Conservation (phyloP, 2,329 filamentous ascomycete genomes). For the Cucurbitaria berberidis region DNA sequence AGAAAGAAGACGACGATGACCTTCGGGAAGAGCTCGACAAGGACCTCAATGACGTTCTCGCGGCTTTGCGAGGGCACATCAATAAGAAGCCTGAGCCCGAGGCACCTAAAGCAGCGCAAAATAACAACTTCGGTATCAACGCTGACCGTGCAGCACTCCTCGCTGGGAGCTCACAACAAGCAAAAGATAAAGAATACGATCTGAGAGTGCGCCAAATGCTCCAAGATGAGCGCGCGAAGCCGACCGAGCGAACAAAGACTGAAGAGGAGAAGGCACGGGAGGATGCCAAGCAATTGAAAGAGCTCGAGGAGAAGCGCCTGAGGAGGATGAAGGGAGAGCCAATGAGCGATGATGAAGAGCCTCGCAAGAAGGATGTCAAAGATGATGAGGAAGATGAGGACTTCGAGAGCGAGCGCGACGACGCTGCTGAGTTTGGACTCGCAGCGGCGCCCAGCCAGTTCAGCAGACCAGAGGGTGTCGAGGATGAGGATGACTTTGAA, state of each 20-base stretch:
- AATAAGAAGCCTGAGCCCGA: constrained; percentile 54
- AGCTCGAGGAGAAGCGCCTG: constrained; percentile 81
- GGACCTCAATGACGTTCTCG: constrained; percentile 77
- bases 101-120: constrained; percentile 48
- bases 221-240: constrained; percentile 82
- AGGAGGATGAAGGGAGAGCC: constrained; percentile 86
- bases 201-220: constrained; percentile 80
- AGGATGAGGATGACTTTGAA: constrained; percentile 93
- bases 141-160: constrained; percentile 68
- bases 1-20: constrained; percentile 92
- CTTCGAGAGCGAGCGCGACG: constrained; percentile 51
- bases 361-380: constrained; percentile 50
- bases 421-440: constrained; percentile 68
- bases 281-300: constrained; percentile 75
- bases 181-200: constrained; percentile 88
- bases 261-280: constrained; percentile 61
- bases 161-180: constrained; percentile 65
- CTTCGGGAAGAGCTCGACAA: constrained; percentile 83
- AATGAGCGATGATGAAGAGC: constrained; percentile 71
- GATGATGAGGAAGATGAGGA: constrained; percentile 48
- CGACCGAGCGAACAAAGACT: constrained; percentile 84
- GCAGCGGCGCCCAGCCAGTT: constrained; percentile 60
- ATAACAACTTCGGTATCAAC: constrained; percentile 56
- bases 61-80: constrained; percentile 68
- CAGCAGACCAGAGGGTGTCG: constrained; percentile 57